Evolutionary conservation across 169 alveolate species (phyloP).

Genomic region (Toxoplasma gondii): DNA sequence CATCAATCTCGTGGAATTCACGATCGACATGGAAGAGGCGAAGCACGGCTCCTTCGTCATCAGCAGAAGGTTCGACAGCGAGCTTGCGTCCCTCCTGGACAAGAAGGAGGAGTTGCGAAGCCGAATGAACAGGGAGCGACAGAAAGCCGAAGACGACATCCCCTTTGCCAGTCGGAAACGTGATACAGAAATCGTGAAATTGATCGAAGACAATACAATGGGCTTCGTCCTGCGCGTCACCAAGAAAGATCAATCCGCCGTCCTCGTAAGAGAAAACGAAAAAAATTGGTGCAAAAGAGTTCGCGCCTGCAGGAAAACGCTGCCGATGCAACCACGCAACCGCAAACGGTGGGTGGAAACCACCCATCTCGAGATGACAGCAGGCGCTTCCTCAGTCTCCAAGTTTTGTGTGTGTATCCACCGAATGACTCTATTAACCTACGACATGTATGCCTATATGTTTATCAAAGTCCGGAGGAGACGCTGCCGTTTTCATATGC

Average conservation of each 20-base stretch:
- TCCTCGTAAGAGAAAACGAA: slow-evolving; percentile 53
- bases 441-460: no score
- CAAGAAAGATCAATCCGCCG: slow-evolving; percentile 81
- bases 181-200: slow-evolving; percentile 74
- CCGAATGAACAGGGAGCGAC: slow-evolving; percentile 86
- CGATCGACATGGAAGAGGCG: slow-evolving; percentile 91
- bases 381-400: no score
- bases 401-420: no score
- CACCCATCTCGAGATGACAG: no score
- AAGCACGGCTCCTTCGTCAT: slow-evolving; percentile 88
- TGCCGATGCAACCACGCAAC: neutral
- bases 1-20: slow-evolving; percentile 89
- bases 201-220: slow-evolving; percentile 82
- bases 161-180: slow-evolving; percentile 78
- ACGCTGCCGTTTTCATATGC: no score
- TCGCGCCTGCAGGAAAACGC: neutral
- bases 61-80: slow-evolving; percentile 83
- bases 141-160: slow-evolving; percentile 75
- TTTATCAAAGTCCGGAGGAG: no score
- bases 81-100: slow-evolving; percentile 77
- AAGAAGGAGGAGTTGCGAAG: slow-evolving; percentile 78
- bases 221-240: slow-evolving; percentile 88
- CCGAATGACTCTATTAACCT: no score
- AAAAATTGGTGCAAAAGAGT: neutral
- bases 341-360: no score